Evolutionary conservation across 768 basidiomycete species (phyloP).

Genomic region (Hericium coralloides): DNA sequence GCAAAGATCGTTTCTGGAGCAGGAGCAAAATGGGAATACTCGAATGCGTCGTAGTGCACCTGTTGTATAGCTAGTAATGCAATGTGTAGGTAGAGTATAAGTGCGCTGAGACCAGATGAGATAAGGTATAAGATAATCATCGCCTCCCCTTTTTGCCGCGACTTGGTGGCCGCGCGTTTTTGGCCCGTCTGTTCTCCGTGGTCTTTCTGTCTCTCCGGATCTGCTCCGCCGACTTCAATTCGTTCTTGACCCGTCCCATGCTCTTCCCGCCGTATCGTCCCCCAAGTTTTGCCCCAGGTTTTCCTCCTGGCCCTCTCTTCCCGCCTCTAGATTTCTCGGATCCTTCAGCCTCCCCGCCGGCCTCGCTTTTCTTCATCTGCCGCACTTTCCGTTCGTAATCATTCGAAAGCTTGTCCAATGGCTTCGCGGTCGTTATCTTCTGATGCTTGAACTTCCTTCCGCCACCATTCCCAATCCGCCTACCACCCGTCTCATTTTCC

Average conservation of each 20-base stretch:
- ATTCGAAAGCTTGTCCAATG: constrained; percentile 62
- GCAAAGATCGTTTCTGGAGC: constrained; percentile 47
- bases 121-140: constrained; percentile 2
- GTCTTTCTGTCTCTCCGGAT: constrained; percentile 70
- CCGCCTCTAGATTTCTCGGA: background rate
- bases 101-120: background rate
- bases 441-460: constrained; percentile 71
- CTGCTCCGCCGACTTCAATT: constrained; percentile 82
- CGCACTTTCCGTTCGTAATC: constrained; percentile 70
- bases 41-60: constrained; percentile 24
- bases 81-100: background rate
- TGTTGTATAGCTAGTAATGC: background rate
- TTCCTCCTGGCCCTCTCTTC: constrained; percentile 21
- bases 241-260: constrained; percentile 58
- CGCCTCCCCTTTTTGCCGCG: constrained; percentile 31
- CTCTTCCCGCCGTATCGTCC: constrained; percentile 53
- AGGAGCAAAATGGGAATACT: constrained; percentile 79
- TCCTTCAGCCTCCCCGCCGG: constrained; percentile 5
- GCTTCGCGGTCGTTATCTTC: constrained; percentile 54
- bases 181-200: constrained; percentile 57
- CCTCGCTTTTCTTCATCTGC: constrained; percentile 49
- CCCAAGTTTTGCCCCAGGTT: constrained; percentile 20
- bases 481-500: constrained; percentile 39
- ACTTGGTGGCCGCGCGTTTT: constrained; percentile 75
- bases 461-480: constrained; percentile 14